A percentile compares a stretch with the other conserved stretches of the same genome.
Conservation (phyloP, 306 rosid genomes). For the Alnus rubra region DNA sequence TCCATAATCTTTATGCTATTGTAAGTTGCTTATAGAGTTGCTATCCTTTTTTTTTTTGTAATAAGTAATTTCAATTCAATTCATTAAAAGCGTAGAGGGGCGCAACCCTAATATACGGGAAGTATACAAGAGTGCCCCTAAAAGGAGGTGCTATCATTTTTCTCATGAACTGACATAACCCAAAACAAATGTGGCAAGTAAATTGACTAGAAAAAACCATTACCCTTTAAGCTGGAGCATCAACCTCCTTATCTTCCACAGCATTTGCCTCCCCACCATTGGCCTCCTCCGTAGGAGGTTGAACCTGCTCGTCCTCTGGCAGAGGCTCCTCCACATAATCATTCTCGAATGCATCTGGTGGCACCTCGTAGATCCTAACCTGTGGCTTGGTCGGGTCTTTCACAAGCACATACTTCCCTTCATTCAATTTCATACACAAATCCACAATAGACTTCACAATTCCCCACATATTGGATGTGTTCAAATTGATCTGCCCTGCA, state of each 20-base stretch:
- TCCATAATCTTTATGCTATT: no score
- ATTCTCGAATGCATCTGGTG: slow-evolving; percentile 82
- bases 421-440: slow-evolving; percentile 91
- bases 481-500: slow-evolving; percentile 76
- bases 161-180: no score
- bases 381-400: slow-evolving; percentile 95
- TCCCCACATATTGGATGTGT: slow-evolving; percentile 88
- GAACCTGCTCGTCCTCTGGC: slow-evolving; percentile 92
- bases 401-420: slow-evolving; percentile 88
- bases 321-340: slow-evolving; percentile 97
- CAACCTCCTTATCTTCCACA: slow-evolving; percentile 54
- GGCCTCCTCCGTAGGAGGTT: slow-evolving; percentile 70
- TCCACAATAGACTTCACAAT: slow-evolving; percentile 97
- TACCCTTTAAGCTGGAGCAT: slow-evolving; percentile 45
- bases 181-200: no score
- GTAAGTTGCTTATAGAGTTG: no score
- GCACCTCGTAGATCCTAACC: slow-evolving; percentile 94
- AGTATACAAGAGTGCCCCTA: no score
- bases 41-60: no score
- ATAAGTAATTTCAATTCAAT: no score
- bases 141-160: no score
- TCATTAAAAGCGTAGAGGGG: no score
- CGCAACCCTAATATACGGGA: no score
- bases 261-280: slow-evolving; percentile 57
- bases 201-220: background rate